phyloP scores from a whole-genome alignment of 306 rosid species.

The Sicyos edulis region DNA sequence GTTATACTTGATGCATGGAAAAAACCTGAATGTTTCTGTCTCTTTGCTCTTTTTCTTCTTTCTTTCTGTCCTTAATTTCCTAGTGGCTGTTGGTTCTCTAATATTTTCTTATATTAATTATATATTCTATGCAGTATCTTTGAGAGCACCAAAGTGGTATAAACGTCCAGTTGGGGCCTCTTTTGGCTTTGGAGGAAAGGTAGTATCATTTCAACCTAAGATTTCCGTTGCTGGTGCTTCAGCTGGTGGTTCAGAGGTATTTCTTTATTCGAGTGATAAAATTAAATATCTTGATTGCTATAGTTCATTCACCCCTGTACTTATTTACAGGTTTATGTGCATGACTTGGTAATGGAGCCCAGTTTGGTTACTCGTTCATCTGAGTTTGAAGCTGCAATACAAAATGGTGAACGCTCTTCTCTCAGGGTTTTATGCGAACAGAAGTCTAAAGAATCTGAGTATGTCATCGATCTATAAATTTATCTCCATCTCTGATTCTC shows the following conservation, averaged over 20 bases:
- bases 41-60: too few relatives aligned
- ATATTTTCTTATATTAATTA: conserved; percentile 1
- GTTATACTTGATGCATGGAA: neutral
- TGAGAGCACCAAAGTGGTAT: conserved; percentile 98
- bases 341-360: conserved; percentile 73
- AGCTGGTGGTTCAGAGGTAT: conserved; percentile 70
- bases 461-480: conserved; percentile 27
- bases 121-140: conserved; percentile 41
- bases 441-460: conserved; percentile 79
- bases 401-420: conserved; percentile 74
- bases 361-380: conserved; percentile 79
- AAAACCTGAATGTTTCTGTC: neutral
- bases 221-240: conserved; percentile 51
- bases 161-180: conserved; percentile 92
- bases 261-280: conserved; percentile 19
- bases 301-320: conserved; percentile 20
- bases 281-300: conserved; percentile 14
- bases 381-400: conserved; percentile 89
- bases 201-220: conserved; percentile 60
- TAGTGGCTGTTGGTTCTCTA: neutral
- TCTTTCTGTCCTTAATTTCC: neutral
- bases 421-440: conserved; percentile 74
- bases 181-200: conserved; percentile 98
- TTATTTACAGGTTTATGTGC: conserved; percentile 64
- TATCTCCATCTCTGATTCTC: neutral